Evolutionary conservation across 1,284 basidiomycete genomes (phyloP).

Genomic region (Melanopsichium pennsylvanicum): DNA sequence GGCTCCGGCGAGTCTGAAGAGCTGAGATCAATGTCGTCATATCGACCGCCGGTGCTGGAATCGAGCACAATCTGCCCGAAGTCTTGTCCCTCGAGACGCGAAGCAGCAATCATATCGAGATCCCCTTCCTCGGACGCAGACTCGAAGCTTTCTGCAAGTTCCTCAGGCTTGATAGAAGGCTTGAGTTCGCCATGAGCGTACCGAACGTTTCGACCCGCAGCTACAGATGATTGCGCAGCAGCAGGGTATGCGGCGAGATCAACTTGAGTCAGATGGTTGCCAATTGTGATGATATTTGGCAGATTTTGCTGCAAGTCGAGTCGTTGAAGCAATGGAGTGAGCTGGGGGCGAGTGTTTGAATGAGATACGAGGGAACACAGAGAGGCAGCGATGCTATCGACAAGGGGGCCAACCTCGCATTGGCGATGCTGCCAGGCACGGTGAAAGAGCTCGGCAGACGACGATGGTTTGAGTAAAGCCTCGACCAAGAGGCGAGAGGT

Average conservation of each 20-base stretch:
- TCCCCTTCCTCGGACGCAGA: no score
- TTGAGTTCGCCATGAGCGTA: no score
- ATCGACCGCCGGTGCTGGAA: no score
- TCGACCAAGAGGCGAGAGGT: slow-evolving; percentile 18
- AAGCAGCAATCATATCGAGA: no score
- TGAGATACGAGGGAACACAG: slow-evolving; percentile 6
- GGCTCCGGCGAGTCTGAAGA: no score
- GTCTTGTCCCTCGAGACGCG: no score
- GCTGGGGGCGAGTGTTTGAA: neutral
- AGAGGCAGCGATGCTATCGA: slow-evolving; percentile 21
- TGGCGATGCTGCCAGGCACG: slow-evolving; percentile 22
- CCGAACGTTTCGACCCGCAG: no score
- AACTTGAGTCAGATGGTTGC: slow-evolving; percentile 4
- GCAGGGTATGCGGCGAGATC: slow-evolving; percentile 8
- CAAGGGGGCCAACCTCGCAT: slow-evolving; percentile 1
- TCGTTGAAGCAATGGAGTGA: neutral
- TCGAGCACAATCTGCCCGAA: no score
- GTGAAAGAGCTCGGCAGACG: slow-evolving; percentile 16
- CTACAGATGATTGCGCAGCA: neutral
- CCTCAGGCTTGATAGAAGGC: neutral
- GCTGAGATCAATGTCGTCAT: no score
- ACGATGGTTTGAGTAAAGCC: slow-evolving; percentile 1
- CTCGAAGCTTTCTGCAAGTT: no score
- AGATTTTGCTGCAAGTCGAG: neutral
- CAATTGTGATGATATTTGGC: slow-evolving; percentile 9